These are phyloP conservation scores for Beauveria australis DNA, from an alignment of 2,329 filamentous ascomycete genomes.

Conservation along the genomic window DNA sequence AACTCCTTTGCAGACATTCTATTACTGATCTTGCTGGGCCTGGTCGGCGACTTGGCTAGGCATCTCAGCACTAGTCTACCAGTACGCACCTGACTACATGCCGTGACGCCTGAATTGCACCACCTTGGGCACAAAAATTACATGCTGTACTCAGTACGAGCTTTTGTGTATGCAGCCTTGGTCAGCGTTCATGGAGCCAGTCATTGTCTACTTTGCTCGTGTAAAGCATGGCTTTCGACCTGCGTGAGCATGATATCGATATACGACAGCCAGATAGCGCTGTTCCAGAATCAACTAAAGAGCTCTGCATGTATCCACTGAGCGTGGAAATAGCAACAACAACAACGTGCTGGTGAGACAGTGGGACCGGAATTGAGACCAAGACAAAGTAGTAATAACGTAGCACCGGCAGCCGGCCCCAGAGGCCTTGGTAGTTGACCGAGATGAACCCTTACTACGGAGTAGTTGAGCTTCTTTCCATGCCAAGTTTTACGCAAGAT, in stretches of 20 bases:
- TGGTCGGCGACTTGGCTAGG: too few relatives aligned
- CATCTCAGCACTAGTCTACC: too few relatives aligned
- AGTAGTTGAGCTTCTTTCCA: constrained; percentile 1
- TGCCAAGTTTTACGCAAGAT: constrained; percentile 9
- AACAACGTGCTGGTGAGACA: not conserved
- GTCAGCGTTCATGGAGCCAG: not conserved
- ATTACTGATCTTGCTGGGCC: too few relatives aligned
- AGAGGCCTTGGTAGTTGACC: too few relatives aligned
- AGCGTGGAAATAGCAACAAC: not conserved
- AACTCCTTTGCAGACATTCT: too few relatives aligned
- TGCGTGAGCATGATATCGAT: not conserved
- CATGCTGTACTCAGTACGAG: not conserved
- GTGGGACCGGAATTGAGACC: too few relatives aligned
- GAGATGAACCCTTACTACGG: not conserved
- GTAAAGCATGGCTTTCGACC: not conserved
- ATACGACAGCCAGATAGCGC: not conserved
- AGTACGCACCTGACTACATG: too few relatives aligned
- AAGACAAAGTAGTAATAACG: not conserved
- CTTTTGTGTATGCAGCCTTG: not conserved
- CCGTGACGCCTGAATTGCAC: too few relatives aligned
- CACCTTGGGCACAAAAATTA: too few relatives aligned
- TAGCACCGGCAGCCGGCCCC: not conserved
- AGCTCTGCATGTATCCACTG: not conserved
- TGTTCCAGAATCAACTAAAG: not conserved
- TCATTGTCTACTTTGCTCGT: not conserved